These are phyloP conservation scores for Smittium culicis DNA, from an alignment of 371 early-diverging fungal genomes.

Conservation along the genomic window DNA sequence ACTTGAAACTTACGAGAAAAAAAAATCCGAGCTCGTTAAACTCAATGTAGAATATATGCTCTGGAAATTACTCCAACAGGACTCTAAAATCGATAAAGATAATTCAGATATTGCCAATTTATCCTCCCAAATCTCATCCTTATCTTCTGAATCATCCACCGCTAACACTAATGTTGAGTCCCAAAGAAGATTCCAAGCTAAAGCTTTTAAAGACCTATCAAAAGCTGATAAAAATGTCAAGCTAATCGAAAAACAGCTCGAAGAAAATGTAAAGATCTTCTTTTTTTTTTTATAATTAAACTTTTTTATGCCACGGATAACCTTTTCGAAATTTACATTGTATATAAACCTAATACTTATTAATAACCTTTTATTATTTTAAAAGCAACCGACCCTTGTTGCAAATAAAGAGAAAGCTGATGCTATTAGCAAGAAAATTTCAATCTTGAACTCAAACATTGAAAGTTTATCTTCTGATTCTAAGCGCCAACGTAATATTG, in stretches of 20 bases:
- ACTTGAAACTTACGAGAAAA: conserved; percentile 63
- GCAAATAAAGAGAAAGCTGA: conserved; percentile 56
- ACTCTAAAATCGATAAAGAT: conserved; percentile 38
- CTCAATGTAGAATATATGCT: conserved; percentile 52
- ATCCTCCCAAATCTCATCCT: conserved; percentile 27
- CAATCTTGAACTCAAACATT: neutral
- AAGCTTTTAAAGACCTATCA: conserved; percentile 54
- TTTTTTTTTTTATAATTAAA: too few relatives aligned
- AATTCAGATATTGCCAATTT: conserved; percentile 35
- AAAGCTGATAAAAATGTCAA: conserved; percentile 55
- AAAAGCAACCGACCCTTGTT: conserved; percentile 31
- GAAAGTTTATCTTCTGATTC: neutral
- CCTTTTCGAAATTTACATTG: too few relatives aligned
- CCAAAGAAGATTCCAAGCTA: conserved; percentile 55
- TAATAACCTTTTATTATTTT: neutral
- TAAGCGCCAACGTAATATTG: neutral
- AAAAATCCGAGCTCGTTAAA: conserved; percentile 41
- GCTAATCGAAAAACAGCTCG: conserved; percentile 32
- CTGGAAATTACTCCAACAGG: conserved; percentile 82
- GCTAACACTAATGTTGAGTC: conserved; percentile 43
- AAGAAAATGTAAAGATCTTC: conserved; percentile 16
- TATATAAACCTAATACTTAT: too few relatives aligned
- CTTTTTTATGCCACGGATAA: too few relatives aligned
- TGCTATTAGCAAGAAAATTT: conserved; percentile 19
- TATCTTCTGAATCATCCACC: conserved; percentile 27